Base-by-base conservation (phyloP, 2,329 filamentous ascomycete species). In the Coleophoma cylindrospora region DNA sequence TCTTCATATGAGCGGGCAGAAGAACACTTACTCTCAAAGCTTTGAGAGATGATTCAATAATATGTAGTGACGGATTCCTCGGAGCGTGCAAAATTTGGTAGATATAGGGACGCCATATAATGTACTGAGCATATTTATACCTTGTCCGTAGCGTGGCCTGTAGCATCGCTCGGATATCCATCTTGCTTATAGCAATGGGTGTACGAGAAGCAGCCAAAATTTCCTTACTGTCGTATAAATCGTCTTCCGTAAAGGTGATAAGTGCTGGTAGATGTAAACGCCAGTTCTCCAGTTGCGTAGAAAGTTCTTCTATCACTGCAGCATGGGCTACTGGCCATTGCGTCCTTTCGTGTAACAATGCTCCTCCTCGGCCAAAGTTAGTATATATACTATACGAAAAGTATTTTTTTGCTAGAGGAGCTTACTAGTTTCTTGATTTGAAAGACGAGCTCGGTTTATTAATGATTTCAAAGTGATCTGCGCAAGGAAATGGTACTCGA, bases 41-140 rank as follows among this genome's bases (percentile, higher is more conserved):
- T n/a, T 46, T 22, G 19, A 14, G 34, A 41, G 34, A 46, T 14
- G n/a, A 38, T 7, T 46, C 19, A 43, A 32, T n/a, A 21, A 41
- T 22, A 14, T 40, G 36, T 5, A 33, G 17, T 6, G 34, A 17
- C 15, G 40, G 12, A 7, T 43, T 22, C 8, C 12, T 15, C 19
- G 34, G 49, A 43, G 32, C 47, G 36, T 51, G 49, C 13, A 51
- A 27, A 8, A 47, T 32, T n/a, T 44, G 34, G 40, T 51, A 51
- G 14, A 51, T 36, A 32, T 48, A 51, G 12, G 49, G 49, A 37
- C 49, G 34, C 38, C 45, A 51, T 27, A 51, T 43, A 4, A 44
- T 22, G 19, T 51, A 51, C 19, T 47, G 27, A 10, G 49, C 49
- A 38, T 48, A 51, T 21, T 51, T 48, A 22, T 51, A 51, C n/a